Evolutionary conservation across 192 early-diverging fungal species (phyloP).

Genomic region (Jimgerdemannia flammicorona): DNA sequence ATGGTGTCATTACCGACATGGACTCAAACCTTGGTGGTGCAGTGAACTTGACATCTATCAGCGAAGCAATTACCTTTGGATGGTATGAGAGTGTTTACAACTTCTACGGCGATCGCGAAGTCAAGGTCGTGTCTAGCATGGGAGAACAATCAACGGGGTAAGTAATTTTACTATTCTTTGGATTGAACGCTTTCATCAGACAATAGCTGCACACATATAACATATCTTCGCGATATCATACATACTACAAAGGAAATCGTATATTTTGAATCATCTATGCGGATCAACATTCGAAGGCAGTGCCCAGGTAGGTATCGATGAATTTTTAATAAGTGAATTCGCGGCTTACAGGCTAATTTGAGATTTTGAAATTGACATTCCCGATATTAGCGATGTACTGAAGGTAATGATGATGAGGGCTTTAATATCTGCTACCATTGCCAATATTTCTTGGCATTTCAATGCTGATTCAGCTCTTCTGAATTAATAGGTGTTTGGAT

Average conservation of each 20-base stretch:
- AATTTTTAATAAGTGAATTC: background rate
- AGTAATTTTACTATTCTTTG: background rate
- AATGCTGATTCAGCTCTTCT: background rate
- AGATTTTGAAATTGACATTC: background rate
- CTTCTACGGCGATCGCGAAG: slow-evolving; percentile 10
- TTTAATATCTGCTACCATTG: background rate
- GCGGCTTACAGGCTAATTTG: background rate
- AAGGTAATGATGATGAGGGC: background rate
- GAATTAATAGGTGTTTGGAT: background rate
- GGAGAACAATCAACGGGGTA: slow-evolving; percentile 22
- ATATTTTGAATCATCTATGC: slow-evolving; percentile 21
- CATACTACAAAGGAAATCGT: slow-evolving; percentile 9
- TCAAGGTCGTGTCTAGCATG: slow-evolving; percentile 21
- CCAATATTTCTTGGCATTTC: no score
- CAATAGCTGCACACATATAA: background rate
- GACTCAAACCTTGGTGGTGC: background rate
- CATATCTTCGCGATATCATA: background rate
- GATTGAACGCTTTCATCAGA: background rate
- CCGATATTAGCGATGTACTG: background rate
- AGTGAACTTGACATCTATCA: background rate
- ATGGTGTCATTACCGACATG: slow-evolving; percentile 10
- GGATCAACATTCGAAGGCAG: background rate
- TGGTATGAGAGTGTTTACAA: slow-evolving; percentile 3
- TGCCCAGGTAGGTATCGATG: slow-evolving; percentile 11
- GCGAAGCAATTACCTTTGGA: background rate